Percentiles rank a stretch among this genome's conserved stretches.
Conservation (phyloP, 164 flowering plant species). For the Vitis amurensis region DNA sequence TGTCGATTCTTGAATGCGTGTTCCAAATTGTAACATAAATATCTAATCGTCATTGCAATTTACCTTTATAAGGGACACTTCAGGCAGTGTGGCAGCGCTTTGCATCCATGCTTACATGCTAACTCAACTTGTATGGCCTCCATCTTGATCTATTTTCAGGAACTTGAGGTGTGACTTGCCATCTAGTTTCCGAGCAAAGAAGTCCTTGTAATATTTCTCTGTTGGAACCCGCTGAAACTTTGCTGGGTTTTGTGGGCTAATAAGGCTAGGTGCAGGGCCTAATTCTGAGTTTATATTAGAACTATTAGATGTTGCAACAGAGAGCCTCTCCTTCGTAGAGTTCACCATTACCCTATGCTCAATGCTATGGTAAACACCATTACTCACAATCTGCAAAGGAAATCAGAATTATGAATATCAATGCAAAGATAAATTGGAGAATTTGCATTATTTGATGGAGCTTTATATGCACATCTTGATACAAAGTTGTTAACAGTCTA, state of each 20-base stretch:
- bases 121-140: not conserved
- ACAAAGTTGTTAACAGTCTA: too few relatives aligned
- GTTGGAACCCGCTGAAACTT: conserved; percentile 3
- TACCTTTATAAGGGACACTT: too few relatives aligned
- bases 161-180: conserved; percentile 27
- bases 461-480: too few relatives aligned
- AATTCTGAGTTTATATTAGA: conserved; percentile 22
- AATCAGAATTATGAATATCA: not conserved
- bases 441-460: too few relatives aligned
- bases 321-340: conserved; percentile 29
- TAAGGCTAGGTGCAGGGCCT: conserved; percentile 34
- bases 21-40: too few relatives aligned
- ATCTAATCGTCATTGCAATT: not conserved
- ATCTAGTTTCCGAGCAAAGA: conserved; percentile 19
- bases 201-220: conserved; percentile 14
- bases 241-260: conserved; percentile 23
- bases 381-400: conserved; percentile 25
- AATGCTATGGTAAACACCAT: conserved; percentile 25
- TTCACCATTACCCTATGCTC: conserved; percentile 30
- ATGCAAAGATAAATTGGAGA: too few relatives aligned
- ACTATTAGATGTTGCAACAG: conserved; percentile 27
- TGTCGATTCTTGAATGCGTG: too few relatives aligned
- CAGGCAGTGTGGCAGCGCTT: not conserved
- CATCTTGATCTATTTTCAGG: conserved; percentile 12
- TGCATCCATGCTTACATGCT: not conserved